Base-by-base conservation (phyloP, 768 basidiomycete genomes). In the Suillus brevipes region DNA sequence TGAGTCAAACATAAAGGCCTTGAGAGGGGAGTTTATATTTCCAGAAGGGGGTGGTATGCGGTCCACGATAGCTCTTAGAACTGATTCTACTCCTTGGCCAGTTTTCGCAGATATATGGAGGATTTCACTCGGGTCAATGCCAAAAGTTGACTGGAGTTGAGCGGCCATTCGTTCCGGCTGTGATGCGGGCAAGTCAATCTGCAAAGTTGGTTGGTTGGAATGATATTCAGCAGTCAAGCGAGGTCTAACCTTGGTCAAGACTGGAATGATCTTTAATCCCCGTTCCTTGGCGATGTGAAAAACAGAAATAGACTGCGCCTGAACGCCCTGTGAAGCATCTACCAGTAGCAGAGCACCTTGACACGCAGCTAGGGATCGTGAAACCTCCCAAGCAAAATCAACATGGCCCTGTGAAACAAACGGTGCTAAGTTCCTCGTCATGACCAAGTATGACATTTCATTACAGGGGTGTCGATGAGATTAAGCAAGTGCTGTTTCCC, bases 381-480 rank as follows among this genome's bases (percentile, higher is more conserved):
- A 91, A 40, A 99, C 94, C 77, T 99, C 97, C 89, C 95, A 97
- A 64, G 94, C 86, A 78, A 99, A 99, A 80, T 99, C 97, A 43
- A 98, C 97, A 78, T 99, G 97, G 2, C 97, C 96, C 87, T 92
- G 67, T 9, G 18, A 37, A 68, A 62, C 28, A 7, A 16, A 34
- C 18, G 1, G 9, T n/a, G 38, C 34, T 16, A 18, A 14, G 40
- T 18, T 28, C 3, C 18, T 16, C 31, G 1, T 36, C 25, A 59
- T 42, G 6, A 31, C 6, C 23, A 59, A 60, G 10, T 28, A 12
- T 23, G 18, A 62, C 40, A 12, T 10, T 25, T 58, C 73, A 83
- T 62, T 70, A 91, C 94, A 55, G 97, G 97, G 0, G 97, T 99
- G 77, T 99, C 97, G 70, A 99, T 95, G 34, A 99, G 81, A 77